These are phyloP conservation scores for Mentha longifolia DNA, from an alignment of 257 asterid species.

Conservation along the genomic window DNA sequence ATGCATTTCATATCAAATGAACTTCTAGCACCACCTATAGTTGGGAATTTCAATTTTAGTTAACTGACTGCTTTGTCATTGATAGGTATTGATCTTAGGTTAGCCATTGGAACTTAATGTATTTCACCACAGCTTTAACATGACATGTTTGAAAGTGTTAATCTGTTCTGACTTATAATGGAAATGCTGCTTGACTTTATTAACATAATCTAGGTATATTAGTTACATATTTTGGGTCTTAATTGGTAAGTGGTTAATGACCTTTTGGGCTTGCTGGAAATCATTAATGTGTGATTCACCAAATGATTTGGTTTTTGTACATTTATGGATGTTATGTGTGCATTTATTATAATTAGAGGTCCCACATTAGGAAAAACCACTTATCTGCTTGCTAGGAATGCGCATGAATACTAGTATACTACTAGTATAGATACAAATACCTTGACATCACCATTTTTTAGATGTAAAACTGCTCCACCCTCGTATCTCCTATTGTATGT, in stretches of 20 bases:
- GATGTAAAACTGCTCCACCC: background rate
- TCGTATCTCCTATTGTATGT: background rate
- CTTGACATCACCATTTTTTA: background rate
- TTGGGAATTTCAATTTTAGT: background rate
- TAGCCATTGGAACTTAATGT: conserved; percentile 11
- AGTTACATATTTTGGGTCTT: background rate
- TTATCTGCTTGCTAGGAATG: background rate
- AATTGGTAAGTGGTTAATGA: conserved; percentile 12
- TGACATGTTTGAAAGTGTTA: too few species aligned
- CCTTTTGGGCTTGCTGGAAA: conserved; percentile 20
- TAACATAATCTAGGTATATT: background rate
- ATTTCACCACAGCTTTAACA: too few species aligned
- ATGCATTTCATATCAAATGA: conserved; percentile 12
- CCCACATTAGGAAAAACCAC: background rate
- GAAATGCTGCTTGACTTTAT: background rate
- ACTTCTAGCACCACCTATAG: background rate
- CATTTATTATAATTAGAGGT: conserved; percentile 11
- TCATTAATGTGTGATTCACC: conserved; percentile 2
- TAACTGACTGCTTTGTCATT: background rate
- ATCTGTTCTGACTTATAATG: too few species aligned
- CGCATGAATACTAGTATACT: conserved; percentile 20
- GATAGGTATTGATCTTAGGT: background rate
- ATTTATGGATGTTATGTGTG: conserved; percentile 7
- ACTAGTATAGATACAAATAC: background rate
- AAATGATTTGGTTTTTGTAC: background rate